Percentiles rank a stretch among this genome's conserved stretches.
phyloP scores from a whole-genome alignment of 139 green algal genomes.

The Zygnema cylindricum region DNA sequence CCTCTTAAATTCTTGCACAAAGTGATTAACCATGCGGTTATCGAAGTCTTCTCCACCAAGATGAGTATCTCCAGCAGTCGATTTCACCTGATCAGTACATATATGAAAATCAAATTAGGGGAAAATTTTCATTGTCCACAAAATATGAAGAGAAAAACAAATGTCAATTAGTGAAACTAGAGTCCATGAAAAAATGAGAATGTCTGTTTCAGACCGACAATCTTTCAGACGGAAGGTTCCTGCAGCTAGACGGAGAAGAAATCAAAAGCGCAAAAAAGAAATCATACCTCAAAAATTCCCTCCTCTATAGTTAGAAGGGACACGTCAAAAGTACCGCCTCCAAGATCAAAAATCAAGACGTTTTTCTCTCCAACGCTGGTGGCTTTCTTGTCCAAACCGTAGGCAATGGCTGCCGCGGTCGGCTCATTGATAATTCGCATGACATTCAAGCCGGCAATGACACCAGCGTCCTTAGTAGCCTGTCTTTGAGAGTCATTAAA shows the following conservation, averaged over 20 bases:
- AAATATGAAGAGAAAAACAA: too few species aligned
- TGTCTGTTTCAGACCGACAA: not conserved
- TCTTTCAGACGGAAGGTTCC: not conserved
- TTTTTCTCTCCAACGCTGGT: slow-evolving; percentile 54
- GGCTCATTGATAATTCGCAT: slow-evolving; percentile 99
- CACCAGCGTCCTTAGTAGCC: slow-evolving; percentile 73
- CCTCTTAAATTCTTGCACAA: slow-evolving; percentile 61
- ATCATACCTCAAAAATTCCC: slow-evolving; percentile 90
- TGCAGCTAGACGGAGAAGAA: not conserved
- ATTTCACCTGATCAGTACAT: slow-evolving; percentile 74
- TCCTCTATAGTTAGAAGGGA: slow-evolving; percentile 95
- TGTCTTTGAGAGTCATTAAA: slow-evolving; percentile 91
- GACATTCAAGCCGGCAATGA: slow-evolving; percentile 66
- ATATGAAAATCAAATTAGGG: not conserved
- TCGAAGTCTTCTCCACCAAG: slow-evolving; percentile 98
- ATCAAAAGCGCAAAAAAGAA: not conserved
- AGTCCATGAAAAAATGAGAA: too few species aligned
- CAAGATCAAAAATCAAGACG: slow-evolving; percentile 91
- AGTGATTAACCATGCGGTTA: slow-evolving; percentile 87
- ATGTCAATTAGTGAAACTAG: too few species aligned
- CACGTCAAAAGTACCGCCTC: slow-evolving; percentile 66
- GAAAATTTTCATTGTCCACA: not conserved
- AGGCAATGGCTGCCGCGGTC: slow-evolving; percentile 93
- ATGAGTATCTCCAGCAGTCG: slow-evolving; percentile 97
- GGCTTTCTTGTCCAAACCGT: slow-evolving; percentile 67